Evolutionary conservation across 805 yeast genomes (phyloP).

Genomic region (Saccharomyces paradoxus): DNA sequence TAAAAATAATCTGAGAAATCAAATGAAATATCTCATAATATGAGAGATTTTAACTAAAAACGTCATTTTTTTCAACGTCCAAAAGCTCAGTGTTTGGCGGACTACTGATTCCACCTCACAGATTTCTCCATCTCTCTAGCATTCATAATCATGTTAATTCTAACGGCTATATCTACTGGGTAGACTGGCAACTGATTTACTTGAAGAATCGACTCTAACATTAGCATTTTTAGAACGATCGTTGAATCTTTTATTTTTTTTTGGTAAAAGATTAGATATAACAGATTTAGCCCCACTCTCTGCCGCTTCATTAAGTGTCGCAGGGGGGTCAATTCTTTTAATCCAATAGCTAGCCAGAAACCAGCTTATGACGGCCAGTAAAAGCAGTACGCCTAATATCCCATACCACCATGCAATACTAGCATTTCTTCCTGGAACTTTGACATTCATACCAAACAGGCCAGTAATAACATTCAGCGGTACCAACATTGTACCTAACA

Average conservation of each 20-base stretch:
- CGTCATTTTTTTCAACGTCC: no score
- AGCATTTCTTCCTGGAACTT: conserved; percentile 59
- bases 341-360: conserved; percentile 36
- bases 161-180: conserved; percentile 19
- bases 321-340: conserved; percentile 23
- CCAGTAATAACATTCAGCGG: conserved; percentile 86
- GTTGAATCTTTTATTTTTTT: conserved; percentile 4
- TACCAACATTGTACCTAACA: conserved; percentile 77
- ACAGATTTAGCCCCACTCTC: conserved; percentile 31
- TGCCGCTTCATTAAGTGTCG: conserved; percentile 28
- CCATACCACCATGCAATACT: conserved; percentile 52
- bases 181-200: conserved; percentile 12
- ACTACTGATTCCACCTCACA: no score
- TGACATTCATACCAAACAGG: conserved; percentile 87
- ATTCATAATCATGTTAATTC: conserved; percentile 4
- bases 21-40: no score
- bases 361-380: conserved; percentile 32
- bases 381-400: conserved; percentile 43
- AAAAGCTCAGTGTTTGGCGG: no score
- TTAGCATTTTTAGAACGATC: neutral
- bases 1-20: no score
- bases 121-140: conserved; percentile 11
- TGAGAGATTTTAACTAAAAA: no score
- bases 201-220: conserved; percentile 2
- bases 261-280: conserved; percentile 21